Conservation (phyloP, 2,329 filamentous ascomycete genomes). For the Penicillium digitatum region DNA sequence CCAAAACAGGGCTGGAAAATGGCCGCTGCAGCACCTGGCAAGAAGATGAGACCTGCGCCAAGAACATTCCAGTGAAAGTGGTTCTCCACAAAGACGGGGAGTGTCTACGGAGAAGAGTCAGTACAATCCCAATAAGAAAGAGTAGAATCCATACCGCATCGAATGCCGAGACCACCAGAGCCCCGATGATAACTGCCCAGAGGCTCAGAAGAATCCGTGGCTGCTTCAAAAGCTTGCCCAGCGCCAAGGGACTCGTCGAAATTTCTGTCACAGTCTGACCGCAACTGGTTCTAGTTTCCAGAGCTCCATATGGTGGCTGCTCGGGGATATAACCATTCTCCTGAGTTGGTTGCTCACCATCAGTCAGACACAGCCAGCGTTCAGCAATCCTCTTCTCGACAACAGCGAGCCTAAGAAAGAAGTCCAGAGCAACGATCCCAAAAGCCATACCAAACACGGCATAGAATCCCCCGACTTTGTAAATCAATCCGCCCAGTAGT, state of each 20-base stretch:
- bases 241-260: neutral
- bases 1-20: conserved; percentile 57
- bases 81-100: conserved; percentile 52
- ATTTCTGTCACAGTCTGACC: conserved; percentile 12
- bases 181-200: conserved; percentile 51
- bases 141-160: conserved; percentile 33
- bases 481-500: conserved; percentile 56
- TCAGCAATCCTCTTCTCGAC: conserved; percentile 57
- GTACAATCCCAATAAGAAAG: conserved; percentile 7
- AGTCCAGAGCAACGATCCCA: conserved; percentile 54
- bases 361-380: conserved; percentile 16
- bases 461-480: conserved; percentile 54
- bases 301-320: conserved; percentile 7
- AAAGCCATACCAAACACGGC: conserved; percentile 57
- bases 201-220: conserved; percentile 54
- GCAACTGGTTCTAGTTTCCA: conserved; percentile 14
- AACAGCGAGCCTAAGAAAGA: conserved; percentile 55
- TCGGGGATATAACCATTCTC: conserved; percentile 10
- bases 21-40: conserved; percentile 56
- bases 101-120: conserved; percentile 9
- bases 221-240: conserved; percentile 22
- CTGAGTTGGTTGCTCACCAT: neutral
- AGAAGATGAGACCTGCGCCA: conserved; percentile 55
- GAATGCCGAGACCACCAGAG: conserved; percentile 49
- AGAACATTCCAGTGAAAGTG: conserved; percentile 54